Evolutionary conservation across 805 yeast genomes (phyloP).

Genomic region (Priceomyces haplophilus): DNA sequence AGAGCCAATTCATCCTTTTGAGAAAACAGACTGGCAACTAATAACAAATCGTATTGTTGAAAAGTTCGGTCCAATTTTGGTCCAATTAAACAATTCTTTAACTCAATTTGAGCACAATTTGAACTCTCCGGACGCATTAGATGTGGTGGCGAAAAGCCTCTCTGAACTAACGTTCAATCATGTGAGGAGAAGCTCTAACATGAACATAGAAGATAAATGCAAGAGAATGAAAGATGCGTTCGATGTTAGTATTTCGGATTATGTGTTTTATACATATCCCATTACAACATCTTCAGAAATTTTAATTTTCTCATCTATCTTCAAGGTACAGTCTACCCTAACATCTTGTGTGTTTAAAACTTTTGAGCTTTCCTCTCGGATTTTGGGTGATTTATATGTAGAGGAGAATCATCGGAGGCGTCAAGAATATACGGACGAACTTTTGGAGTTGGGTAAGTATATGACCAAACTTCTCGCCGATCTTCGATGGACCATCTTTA

Average conservation of each 20-base stretch:
- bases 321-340: constrained; percentile 38
- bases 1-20: neutral
- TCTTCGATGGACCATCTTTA: constrained; percentile 38
- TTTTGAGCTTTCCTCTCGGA: constrained; percentile 26
- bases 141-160: constrained; percentile 27
- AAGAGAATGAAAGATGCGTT: constrained; percentile 22
- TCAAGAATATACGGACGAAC: constrained; percentile 6
- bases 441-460: neutral
- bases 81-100: constrained; percentile 39
- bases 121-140: constrained; percentile 19
- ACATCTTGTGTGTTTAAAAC: constrained; percentile 33
- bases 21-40: constrained; percentile 47
- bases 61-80: constrained; percentile 53
- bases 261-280: constrained; percentile 41
- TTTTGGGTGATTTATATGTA: constrained; percentile 20
- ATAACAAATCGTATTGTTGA: constrained; percentile 45
- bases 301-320: constrained; percentile 48
- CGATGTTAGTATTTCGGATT: constrained; percentile 43
- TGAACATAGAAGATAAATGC: constrained; percentile 9
- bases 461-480: neutral
- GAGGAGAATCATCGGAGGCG: constrained; percentile 15
- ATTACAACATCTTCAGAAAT: constrained; percentile 41
- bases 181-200: constrained; percentile 42
- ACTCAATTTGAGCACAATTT: constrained; percentile 5
- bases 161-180: constrained; percentile 43